Evolutionary conservation across 805 yeast species (phyloP), one percentile per base, ranked within the genome.

Genomic region (Priceomyces carsonii): DNA sequence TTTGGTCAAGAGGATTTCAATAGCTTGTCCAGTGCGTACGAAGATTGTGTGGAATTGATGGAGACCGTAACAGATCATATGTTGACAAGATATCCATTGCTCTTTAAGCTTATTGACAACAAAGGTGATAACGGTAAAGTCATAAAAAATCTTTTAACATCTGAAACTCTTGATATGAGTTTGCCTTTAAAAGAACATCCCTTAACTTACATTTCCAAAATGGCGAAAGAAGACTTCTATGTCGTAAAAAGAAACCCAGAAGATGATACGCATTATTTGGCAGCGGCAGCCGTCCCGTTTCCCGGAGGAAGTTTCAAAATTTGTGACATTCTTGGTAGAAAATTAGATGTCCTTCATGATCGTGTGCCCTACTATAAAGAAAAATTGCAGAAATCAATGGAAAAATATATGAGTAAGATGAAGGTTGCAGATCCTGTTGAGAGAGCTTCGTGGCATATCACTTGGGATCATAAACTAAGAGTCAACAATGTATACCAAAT

Each of bases 181-280:
- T 44, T 51, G 19, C 86, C 87, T 3, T 63, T 79, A 45, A 74
- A 76, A 43, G 79, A 79, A 10, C 83, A 80, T 50, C 87, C 89
- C 8, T 62, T 82, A 46, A 55, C 75, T 15, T 76, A 75, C 42
- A 79, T 78, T 16, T 72, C 84, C 20, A 80, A 80, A 47, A 70
- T 82, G 72, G 87, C 88, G 26, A 82, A 82, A 53, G 90, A 82
- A 51, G 90, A 82, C 56, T 83, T 82, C 51, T 83, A 82, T 51
- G 42, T 82, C 24, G 88, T 80, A 29, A 53, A 65, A 50, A 73
- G 79, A 48, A 71, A 77, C 42, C 71, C 64, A 0, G 74, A 77
- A 45, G 69, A 62, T 38, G 85, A 78, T 2, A 48, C 52, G 28
- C 88, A 82, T 55, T 79, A 82, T 55, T 61, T 82, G 36, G 73